Evolutionary conservation across 805 yeast genomes (phyloP).

Genomic region (Wickerhamomyces tratensis): DNA sequence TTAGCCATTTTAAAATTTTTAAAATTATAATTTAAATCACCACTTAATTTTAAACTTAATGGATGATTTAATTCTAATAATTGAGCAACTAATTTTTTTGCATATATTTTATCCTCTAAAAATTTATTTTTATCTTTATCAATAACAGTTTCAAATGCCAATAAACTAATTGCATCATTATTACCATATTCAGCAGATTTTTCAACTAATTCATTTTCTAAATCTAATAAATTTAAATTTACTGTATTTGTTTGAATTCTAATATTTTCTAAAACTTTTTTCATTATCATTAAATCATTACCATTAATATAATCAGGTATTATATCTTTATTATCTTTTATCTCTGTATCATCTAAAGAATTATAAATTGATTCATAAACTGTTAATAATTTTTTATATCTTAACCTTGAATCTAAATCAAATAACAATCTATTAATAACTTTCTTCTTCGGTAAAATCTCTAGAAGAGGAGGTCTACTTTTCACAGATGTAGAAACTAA

Average conservation of each 20-base stretch:
- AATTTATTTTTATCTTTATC: conserved; percentile 22
- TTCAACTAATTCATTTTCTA: conserved; percentile 72
- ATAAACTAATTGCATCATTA: conserved; percentile 66
- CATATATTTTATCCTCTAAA: conserved; percentile 50
- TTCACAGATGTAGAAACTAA: no score
- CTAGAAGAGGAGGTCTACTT: conserved; percentile 28
- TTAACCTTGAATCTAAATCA: conserved; percentile 52
- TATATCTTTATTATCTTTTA: conserved; percentile 9
- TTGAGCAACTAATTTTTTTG: conserved; percentile 47
- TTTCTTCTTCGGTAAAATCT: conserved; percentile 49
- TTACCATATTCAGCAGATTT: conserved; percentile 78
- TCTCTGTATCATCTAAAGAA: conserved; percentile 25
- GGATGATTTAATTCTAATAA: conserved; percentile 59
- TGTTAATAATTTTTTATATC: conserved; percentile 44
- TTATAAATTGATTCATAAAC: conserved; percentile 42
- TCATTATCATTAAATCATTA: conserved; percentile 57
- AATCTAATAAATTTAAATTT: conserved; percentile 42
- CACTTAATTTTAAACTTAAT: conserved; percentile 66
- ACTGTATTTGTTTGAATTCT: conserved; percentile 51
- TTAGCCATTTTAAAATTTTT: conserved; percentile 44
- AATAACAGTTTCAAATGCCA: conserved; percentile 57
- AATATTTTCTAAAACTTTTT: conserved; percentile 52
- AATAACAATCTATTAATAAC: conserved; percentile 50
- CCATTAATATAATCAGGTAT: conserved; percentile 42
- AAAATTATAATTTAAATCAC: conserved; percentile 56